Evolutionary conservation across 139 green algal genomes (phyloP).

Genomic region (Chlamydomonas sp.): DNA sequence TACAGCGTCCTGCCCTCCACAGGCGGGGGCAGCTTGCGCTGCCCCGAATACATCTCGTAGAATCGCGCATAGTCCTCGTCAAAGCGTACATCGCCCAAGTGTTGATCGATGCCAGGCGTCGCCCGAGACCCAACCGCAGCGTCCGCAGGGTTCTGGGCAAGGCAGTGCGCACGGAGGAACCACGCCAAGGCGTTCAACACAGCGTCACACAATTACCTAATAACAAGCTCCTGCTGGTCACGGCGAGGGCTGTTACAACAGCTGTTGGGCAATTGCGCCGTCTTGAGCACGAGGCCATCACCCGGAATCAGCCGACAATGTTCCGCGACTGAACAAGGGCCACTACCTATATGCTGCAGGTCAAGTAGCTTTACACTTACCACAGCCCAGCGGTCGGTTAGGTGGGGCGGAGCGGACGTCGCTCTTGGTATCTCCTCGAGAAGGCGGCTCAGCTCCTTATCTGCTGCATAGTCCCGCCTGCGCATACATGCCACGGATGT

Average conservation of each 20-base stretch:
- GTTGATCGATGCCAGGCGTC: constrained; percentile 27
- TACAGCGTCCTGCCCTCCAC: constrained; percentile 82
- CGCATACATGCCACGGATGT: not conserved
- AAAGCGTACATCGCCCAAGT: constrained; percentile 76
- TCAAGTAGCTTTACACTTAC: constrained; percentile 41
- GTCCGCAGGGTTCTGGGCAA: constrained; percentile 32
- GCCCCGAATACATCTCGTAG: constrained; percentile 68
- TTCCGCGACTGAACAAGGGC: not conserved
- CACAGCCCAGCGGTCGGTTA: constrained; percentile 75
- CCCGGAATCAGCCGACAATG: not conserved
- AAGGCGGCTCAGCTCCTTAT: constrained; percentile 75
- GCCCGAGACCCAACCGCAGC: constrained; percentile 19
- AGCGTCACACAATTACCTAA: not conserved
- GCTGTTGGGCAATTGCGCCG: too few species aligned
- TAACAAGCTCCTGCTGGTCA: not conserved
- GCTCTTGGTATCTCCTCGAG: constrained; percentile 87
- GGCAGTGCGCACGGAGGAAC: not conserved
- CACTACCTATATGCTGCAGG: not conserved
- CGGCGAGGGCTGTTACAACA: not conserved
- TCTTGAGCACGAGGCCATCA: too few species aligned
- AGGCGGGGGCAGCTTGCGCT: constrained; percentile 84
- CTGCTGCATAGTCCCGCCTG: constrained; percentile 28
- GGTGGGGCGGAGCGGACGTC: constrained; percentile 84
- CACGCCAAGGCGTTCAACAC: not conserved
- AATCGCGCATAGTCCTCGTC: constrained; percentile 91